phyloP scores from a whole-genome alignment of 495 filamentous ascomycete genomes.

The Astrothelium macrocarpum region DNA sequence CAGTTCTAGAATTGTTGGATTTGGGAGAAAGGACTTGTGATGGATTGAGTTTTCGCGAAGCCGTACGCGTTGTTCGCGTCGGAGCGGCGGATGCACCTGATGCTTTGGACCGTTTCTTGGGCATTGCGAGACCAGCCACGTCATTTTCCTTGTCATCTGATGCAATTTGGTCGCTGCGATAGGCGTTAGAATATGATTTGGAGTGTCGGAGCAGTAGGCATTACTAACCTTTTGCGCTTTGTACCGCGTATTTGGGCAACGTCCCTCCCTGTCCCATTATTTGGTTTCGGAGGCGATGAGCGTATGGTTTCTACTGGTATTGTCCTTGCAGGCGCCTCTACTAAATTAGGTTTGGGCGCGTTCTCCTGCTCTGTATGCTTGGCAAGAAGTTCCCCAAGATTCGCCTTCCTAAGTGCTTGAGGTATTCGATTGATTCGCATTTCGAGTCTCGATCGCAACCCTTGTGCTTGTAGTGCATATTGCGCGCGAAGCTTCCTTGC shows the following conservation, averaged over 20 bases:
- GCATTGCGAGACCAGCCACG: conserved; percentile 39
- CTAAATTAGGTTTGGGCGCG: conserved; percentile 20
- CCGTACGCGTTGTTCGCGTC: conserved; percentile 37
- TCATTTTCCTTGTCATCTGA: conserved; percentile 75
- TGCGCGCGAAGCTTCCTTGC: conserved; percentile 84
- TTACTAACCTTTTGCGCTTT: conserved; percentile 43
- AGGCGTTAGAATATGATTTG: conserved; percentile 4
- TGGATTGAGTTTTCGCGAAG: conserved; percentile 41
- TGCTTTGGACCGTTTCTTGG: conserved; percentile 48
- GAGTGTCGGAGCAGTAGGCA: conserved; percentile 16
- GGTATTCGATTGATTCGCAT: conserved; percentile 93
- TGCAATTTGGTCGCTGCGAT: conserved; percentile 51
- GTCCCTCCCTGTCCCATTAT: conserved; percentile 15
- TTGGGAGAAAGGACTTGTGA: conserved; percentile 66
- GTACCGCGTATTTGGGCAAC: conserved; percentile 21
- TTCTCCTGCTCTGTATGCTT: conserved; percentile 38
- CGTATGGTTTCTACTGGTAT: neutral
- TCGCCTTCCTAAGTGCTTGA: conserved; percentile 62
- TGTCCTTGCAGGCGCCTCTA: conserved; percentile 5
- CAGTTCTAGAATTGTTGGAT: conserved; percentile 65
- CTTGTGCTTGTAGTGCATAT: conserved; percentile 78
- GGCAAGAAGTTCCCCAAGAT: conserved; percentile 70
- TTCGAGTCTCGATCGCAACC: conserved; percentile 77
- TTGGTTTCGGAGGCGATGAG: neutral
- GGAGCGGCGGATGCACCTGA: conserved; percentile 23